Evolutionary conservation across 1,139 yeast genomes (phyloP), one percentile per base, ranked within the genome.

Genomic region (Pichia terricola): DNA sequence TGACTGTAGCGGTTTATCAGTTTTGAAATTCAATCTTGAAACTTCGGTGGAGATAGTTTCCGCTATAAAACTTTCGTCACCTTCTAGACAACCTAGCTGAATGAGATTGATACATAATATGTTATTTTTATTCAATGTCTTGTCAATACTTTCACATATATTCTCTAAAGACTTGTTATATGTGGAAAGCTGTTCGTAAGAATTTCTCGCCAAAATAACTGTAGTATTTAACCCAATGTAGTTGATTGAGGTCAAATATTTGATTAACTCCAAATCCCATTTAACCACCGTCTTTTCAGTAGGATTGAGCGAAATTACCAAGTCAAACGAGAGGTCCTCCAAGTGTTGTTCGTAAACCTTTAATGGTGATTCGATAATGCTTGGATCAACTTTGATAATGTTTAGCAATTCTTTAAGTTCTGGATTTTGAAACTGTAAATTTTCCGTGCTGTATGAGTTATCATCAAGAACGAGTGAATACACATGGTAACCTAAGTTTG

Each of bases 41-140:
- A 41, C 28, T 25, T 47, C 50, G 16, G 32, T 36, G n/a, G 41
- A 11, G 6, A 40, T 34, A 22, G 36, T 38, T 2, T 40, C 44
- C 4, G 46, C 48, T n/a, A 47, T 33, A 28, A 34, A 45, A 3
- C 35, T 35, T 33, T 47, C 48, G 34, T 45, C 47, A 22, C 45
- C 48, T 3, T 40, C 38, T 5, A 43, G 6, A 4, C 45, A 28
- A 22, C 41, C 42, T 10, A 47, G 38, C 26, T 42, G 41, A 7
- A 39, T 27, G 2, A 42, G 26, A 38, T 47, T 43, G 11, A 28
- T 9, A 34, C 35, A 40, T 22, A 28, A 26, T 11, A 45, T 38
- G 26, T 37, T 37, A 3, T 30, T 16, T 10, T 34, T 25, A 3
- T 36, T 9, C 7, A 46, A 38, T 4, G 28, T 11, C 5, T 38